A percentile compares a stretch with the other conserved stretches of the same genome.
Conservation (phyloP, 1,284 basidiomycete genomes). For the Abortiporus biennis region DNA sequence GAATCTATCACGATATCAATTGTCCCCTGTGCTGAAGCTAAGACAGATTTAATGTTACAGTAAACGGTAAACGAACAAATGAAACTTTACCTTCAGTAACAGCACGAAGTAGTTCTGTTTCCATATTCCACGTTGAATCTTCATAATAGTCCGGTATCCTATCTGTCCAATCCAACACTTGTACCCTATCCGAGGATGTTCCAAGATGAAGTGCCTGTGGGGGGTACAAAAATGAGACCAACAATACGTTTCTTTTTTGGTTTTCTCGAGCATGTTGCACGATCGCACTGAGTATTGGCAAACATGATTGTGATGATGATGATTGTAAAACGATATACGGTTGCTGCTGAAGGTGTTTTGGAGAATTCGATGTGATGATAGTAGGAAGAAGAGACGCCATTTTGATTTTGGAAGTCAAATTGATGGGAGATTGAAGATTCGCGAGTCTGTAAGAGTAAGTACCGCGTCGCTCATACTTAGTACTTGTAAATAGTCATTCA, state of each 20-base stretch:
- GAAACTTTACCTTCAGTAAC: slow-evolving; percentile 20
- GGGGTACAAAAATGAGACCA: slow-evolving; percentile 58
- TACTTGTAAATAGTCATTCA: no score
- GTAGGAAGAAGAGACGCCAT: slow-evolving; percentile 6
- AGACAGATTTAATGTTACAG: no score
- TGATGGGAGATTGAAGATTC: no score
- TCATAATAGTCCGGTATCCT: slow-evolving; percentile 50
- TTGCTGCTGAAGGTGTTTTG: slow-evolving; percentile 24
- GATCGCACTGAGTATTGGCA: slow-evolving; percentile 49
- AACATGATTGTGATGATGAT: slow-evolving; percentile 52
- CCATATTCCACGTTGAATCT: slow-evolving; percentile 18
- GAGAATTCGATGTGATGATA: slow-evolving; percentile 4
- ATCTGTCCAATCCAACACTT: slow-evolving; percentile 46
- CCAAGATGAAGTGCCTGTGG: slow-evolving; percentile 33
- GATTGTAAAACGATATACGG: slow-evolving; percentile 60
- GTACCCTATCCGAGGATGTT: slow-evolving; percentile 22
- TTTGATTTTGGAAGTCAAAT: no score
- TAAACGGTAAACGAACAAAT: no score
- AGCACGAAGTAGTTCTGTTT: slow-evolving; percentile 33
- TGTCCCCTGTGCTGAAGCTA: slow-evolving; percentile 14
- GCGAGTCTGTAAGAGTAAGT: no score
- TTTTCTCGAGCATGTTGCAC: slow-evolving; percentile 10
- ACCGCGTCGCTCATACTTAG: no score
- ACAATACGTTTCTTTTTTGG: slow-evolving; percentile 30
- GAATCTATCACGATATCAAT: slow-evolving; percentile 63